Conservation (phyloP, 1,139 yeast genomes). For the Kodamaea sp. region DNA sequence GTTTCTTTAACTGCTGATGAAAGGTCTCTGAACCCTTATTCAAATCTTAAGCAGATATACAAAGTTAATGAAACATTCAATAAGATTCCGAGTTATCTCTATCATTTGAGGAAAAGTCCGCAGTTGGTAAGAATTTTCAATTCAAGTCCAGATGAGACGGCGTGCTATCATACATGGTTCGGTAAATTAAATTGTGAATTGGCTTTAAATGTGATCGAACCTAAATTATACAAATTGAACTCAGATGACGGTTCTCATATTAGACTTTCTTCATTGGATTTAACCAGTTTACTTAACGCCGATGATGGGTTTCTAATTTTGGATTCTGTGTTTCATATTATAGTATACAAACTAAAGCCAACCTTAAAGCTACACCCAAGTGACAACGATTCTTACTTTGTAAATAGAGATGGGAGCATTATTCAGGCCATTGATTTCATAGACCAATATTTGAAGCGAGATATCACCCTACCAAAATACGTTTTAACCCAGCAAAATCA, state of each 20-base stretch:
- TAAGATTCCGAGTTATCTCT: constrained; percentile 27
- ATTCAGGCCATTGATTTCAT: constrained; percentile 16
- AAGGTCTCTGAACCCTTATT: constrained; percentile 22
- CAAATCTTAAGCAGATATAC: constrained; percentile 17
- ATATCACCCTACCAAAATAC: constrained; percentile 16
- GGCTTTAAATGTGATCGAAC: constrained; percentile 27
- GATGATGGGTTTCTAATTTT: constrained; percentile 23
- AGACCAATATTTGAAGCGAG: constrained; percentile 3
- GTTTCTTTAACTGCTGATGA: constrained; percentile 10
- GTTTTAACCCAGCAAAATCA: constrained; percentile 32
- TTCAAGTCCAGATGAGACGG: constrained; percentile 45
- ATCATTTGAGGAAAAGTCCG: constrained; percentile 33
- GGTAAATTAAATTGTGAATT: constrained; percentile 15
- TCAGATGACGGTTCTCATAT: constrained; percentile 5
- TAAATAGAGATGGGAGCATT: constrained; percentile 11
- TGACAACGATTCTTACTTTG: constrained; percentile 23
- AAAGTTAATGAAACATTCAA: constrained; percentile 26
- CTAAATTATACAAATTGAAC: constrained; percentile 21
- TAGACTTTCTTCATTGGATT: constrained; percentile 18
- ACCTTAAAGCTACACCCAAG: constrained; percentile 32
- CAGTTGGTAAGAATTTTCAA: constrained; percentile 36
- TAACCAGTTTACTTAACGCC: constrained; percentile 13
- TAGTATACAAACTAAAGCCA: constrained; percentile 21
- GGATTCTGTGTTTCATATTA: constrained; percentile 28
- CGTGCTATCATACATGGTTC: constrained; percentile 35